Evolutionary conservation across 768 basidiomycete genomes (phyloP), one percentile per base, ranked within the genome.

Genomic region (Trametes maxima): DNA sequence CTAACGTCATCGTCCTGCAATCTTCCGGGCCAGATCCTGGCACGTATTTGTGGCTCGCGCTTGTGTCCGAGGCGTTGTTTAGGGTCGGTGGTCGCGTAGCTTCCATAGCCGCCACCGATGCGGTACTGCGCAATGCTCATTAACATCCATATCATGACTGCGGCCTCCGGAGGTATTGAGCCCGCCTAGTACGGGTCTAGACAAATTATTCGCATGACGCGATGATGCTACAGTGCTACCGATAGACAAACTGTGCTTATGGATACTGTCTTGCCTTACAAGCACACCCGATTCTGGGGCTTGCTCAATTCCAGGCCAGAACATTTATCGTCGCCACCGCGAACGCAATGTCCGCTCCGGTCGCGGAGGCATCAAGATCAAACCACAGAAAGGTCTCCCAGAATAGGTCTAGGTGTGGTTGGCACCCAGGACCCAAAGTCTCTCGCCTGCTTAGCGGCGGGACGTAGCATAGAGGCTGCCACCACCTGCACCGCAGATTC

Each of bases 1-100:
- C 51, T 33, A 54, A 59, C 62, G 58, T 59, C 62, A 55, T 64
- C 54, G 28, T 50, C 21, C 33, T 45, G 39, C 55, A 54, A 62
- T 59, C 57, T 50, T 59, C 57, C 25, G 47, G 60, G 24, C 53
- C 37, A 57, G 60, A 44, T 49, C 53, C 58, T 35, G 37, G 28
- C 28, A 33, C 28, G 24, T 37, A 8, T 19, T 21, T 28, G 24
- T 46, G 13, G 48, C 28, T 37, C 25, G 46, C 37, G 5, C n/a
- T 59, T 49, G 49, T 42, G 21, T 43, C 57, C 44, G 50, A 54
- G 53, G 53, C 39, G 19, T 54, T 56, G 54, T 39, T 40, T 24
- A 14, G 28, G 35, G 49, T 35, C 33, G 17, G 35, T 22, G 28
- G 33, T 42, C 7, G 33, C 49, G 12, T 8, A 10, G 2, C 7